These are phyloP conservation scores for Psophocarpus tetragonolobus DNA, from an alignment of 306 rosid species.

Conservation along the genomic window DNA sequence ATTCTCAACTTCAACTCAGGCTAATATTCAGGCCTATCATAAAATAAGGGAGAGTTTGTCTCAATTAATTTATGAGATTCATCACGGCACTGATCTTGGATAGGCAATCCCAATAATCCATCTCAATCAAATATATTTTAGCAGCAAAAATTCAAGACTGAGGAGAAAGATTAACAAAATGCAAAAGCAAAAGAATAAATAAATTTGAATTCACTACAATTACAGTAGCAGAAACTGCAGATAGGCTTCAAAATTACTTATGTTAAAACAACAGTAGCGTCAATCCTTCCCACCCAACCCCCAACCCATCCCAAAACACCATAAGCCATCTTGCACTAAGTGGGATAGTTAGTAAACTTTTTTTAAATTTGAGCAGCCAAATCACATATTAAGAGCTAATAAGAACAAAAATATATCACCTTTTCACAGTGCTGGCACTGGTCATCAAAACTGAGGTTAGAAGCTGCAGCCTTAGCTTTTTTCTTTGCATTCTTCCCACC, in stretches of 20 bases:
- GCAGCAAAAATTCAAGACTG: not conserved
- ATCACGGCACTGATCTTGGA: not conserved
- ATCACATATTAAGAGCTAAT: conserved; percentile 5
- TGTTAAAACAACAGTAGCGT: not conserved
- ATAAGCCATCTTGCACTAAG: conserved; percentile 1
- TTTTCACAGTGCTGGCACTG: conserved; percentile 93
- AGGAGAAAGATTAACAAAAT: not conserved
- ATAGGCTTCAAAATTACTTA: not conserved
- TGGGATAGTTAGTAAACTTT: not conserved
- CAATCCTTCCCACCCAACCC: not conserved
- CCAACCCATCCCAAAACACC: not conserved
- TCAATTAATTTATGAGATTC: not conserved
- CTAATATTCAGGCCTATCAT: not conserved
- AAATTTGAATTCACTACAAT: not conserved
- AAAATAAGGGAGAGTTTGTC: not conserved
- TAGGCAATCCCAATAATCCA: not conserved
- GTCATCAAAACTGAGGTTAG: conserved; percentile 72
- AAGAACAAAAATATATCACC: conserved; percentile 45
- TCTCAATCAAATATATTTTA: not conserved
- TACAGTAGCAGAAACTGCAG: not conserved
- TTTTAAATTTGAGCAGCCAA: conserved; percentile 23
- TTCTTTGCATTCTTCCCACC: conserved; percentile 71
- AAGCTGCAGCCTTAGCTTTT: conserved; percentile 71
- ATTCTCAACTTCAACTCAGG: not conserved
- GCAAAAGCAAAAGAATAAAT: conserved; percentile 2